Evolutionary conservation across 1,284 basidiomycete species (phyloP).

Genomic region (Cutaneotrichosporon sp.): DNA sequence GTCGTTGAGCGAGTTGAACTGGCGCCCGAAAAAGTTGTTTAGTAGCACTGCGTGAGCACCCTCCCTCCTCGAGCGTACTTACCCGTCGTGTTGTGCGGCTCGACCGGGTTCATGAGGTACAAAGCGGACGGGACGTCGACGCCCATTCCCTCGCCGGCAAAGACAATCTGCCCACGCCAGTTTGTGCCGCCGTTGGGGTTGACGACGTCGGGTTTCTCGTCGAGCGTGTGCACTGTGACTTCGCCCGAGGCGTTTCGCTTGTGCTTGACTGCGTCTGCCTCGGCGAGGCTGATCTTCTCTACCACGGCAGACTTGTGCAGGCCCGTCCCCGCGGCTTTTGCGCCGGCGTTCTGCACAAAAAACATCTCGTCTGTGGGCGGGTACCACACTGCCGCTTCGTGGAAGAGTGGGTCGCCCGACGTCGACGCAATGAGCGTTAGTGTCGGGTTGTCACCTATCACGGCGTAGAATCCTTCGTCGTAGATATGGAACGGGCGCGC

Average conservation of each 20-base stretch:
- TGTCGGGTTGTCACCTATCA: slow-evolving; percentile 58
- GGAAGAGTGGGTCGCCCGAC: slow-evolving; percentile 61
- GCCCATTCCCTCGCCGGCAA: slow-evolving; percentile 64
- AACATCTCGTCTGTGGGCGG: slow-evolving; percentile 58
- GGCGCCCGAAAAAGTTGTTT: slow-evolving; percentile 67
- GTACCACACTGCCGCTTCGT: slow-evolving; percentile 65
- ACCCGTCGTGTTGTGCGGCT: slow-evolving; percentile 59
- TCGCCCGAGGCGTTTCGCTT: slow-evolving; percentile 40
- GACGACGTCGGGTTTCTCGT: slow-evolving; percentile 54
- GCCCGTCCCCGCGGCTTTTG: slow-evolving; percentile 46
- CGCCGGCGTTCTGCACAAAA: slow-evolving; percentile 54
- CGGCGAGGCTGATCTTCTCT: slow-evolving; percentile 48
- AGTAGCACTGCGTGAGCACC: slow-evolving; percentile 43
- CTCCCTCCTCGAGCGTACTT: slow-evolving; percentile 2
- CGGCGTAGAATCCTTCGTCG: slow-evolving; percentile 56
- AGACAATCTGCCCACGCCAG: slow-evolving; percentile 56
- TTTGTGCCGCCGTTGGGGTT: slow-evolving; percentile 72
- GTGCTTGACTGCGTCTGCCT: slow-evolving; percentile 38
- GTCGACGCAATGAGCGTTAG: slow-evolving; percentile 55
- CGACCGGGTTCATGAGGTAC: slow-evolving; percentile 59
- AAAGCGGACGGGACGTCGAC: slow-evolving; percentile 57
- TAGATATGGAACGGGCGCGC: slow-evolving; percentile 59
- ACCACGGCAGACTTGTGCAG: slow-evolving; percentile 51
- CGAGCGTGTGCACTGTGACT: slow-evolving; percentile 52
- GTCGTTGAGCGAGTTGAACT: slow-evolving; percentile 78